These are phyloP conservation scores for Trichoderma erinaceum DNA, from an alignment of 495 filamentous ascomycete genomes.

Conservation along the genomic window DNA sequence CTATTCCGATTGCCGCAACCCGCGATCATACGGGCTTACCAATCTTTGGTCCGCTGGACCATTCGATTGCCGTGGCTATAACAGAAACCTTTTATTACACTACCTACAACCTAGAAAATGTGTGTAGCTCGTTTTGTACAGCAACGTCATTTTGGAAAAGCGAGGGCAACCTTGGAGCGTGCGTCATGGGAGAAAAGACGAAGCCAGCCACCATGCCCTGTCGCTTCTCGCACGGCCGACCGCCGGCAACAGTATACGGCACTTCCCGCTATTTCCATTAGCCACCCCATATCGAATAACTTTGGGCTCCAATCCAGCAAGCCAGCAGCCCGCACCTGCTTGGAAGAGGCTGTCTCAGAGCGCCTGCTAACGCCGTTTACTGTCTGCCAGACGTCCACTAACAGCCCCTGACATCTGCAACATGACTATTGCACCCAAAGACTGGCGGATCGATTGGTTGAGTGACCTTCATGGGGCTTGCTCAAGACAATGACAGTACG, in stretches of 20 bases:
- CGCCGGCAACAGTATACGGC: not conserved
- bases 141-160: no score
- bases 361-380: not conserved
- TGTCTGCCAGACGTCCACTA: not conserved
- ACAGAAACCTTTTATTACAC: no score
- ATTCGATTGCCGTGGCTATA: no score
- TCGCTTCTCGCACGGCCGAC: not conserved
- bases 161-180: not conserved
- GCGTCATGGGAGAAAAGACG: not conserved
- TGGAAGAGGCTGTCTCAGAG: not conserved
- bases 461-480: not conserved
- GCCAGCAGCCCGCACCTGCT: not conserved
- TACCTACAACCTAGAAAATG: no score
- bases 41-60: no score
- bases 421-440: constrained; percentile 3
- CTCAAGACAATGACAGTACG: not conserved
- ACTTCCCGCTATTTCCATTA: not conserved
- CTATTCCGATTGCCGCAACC: no score
- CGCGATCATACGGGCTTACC: no score
- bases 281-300: not conserved
- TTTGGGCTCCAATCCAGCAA: not conserved
- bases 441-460: not conserved
- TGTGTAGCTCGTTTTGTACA: no score
- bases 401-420: not conserved
- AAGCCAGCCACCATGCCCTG: not conserved